Evolutionary conservation across 2,329 filamentous ascomycete genomes (phyloP), one percentile per base, ranked within the genome.

Genomic region (Basipetospora chlamydospora): DNA sequence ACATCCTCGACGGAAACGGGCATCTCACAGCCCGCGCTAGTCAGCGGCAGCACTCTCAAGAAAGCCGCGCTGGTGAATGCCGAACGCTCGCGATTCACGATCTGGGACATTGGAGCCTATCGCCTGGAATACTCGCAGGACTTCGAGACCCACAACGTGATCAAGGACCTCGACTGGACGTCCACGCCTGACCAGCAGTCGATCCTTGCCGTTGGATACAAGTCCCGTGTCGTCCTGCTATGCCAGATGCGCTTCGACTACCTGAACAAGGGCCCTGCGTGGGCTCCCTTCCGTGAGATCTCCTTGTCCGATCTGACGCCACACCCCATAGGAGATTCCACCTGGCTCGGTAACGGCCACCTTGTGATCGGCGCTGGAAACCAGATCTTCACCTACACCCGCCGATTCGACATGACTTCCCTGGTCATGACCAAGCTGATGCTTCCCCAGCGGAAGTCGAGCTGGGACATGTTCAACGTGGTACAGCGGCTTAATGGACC

Each of bases 211-310:
- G 83, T 95, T n/a, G 86, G 87, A 0, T 94, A 94, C 49, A 78
- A 80, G n/a, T 82, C 87, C 44, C 75, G 80, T 39, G 79, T 95
- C 5, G 59, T 92, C 21, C 65, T 95, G 3, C 69, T 94, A 18
- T 79, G 81, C 5, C 86, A 95, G 51, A 77, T 93, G 60, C 80
- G 87, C 10, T 95, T 90, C 50, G 85, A 94, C 55, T 94, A 94
- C 51, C 65, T 94, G 13, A 85, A 87, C 48, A 79, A 83, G 42
- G 80, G 81, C 1, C 82, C 85, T n/a, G 84, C 86, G 0, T 95
- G 87, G 87, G 80, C 83, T 1, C 68, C 80, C 17, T 80, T 95
- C 40, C 70, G 82, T 31, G 81, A 93, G 51, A 83, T 95, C 39
- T 76, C 70, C 47, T 87, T 86, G 40, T 70, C 80, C 42, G 78